Percentiles rank a stretch among this genome's conserved stretches.
Evolutionary conservation across 1,284 basidiomycete species (phyloP).

Genomic region (Ceratobasidium theobromae): DNA sequence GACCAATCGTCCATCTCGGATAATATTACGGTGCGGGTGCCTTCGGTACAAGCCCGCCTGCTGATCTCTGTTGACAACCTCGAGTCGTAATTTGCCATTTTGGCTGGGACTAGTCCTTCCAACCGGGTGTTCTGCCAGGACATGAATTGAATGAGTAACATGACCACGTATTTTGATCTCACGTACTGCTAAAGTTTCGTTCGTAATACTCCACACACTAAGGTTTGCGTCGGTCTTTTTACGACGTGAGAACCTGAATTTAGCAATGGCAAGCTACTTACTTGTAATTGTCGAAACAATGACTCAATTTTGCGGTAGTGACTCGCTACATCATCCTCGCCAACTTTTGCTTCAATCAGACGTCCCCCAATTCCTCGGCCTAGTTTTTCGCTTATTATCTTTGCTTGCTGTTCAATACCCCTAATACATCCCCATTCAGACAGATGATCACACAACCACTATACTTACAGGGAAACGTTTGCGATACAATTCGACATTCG

Average conservation of each 20-base stretch:
- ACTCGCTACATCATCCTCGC: background rate
- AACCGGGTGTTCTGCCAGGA: background rate
- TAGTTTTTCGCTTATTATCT: background rate
- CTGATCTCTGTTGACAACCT: background rate
- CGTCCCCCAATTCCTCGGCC: background rate
- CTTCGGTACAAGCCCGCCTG: background rate
- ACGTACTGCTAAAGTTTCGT: slow-evolving; percentile 6
- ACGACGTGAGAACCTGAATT: background rate
- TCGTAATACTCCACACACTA: background rate
- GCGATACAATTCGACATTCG: background rate
- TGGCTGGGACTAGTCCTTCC: background rate
- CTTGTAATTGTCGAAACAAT: background rate
- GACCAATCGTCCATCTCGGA: background rate
- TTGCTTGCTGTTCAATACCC: background rate
- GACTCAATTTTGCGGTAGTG: background rate
- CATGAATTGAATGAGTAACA: background rate
- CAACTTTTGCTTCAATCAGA: background rate
- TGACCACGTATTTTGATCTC: background rate
- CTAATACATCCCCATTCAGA: background rate
- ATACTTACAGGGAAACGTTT: background rate
- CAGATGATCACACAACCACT: background rate
- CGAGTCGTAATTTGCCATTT: background rate
- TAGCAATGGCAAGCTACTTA: background rate
- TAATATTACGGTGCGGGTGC: background rate
- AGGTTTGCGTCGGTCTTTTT: background rate